Evolutionary conservation across 2,329 filamentous ascomycete species (phyloP), one percentile per base, ranked within the genome.

Genomic region (Cladosporium sp.): DNA sequence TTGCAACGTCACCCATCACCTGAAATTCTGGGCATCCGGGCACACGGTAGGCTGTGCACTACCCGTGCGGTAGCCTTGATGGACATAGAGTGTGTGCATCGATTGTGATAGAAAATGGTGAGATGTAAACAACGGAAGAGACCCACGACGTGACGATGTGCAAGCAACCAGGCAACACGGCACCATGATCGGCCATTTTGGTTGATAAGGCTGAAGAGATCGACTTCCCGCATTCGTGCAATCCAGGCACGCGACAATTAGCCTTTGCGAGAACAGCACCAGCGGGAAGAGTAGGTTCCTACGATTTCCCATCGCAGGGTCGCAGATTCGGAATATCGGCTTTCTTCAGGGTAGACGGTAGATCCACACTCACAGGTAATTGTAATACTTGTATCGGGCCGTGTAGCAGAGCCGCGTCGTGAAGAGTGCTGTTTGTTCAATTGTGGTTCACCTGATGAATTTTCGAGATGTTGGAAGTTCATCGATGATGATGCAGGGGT

Each of bases 1-100:
- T 46, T 46, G 50, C 50, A 46, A 63, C 61, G 61, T 63, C 61
- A 63, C 61, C 23, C 21, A 26, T 40, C 35, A n/a, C 52, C 14
- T 55, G 28, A 31, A 33, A n/a, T 55, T 40, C 56, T 59, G 56
- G 37, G 56, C 56, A 44, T 23, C 40, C 21, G 55, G 28, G 28
- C 52, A 55, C 52, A n/a, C 52, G 5, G 18, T 21, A 57, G 55
- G 16, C 55, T 57, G 31, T 57, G 55, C 55, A 33, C 55, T 46
- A 33, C 55, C 52, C 52, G 52, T 55, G 52, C 52, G 31, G 52
- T 18, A 8, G 14, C 26, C 28, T 28, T 55, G 23, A 11, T 56
- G 52, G 4, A 23, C 26, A n/a, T 35, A 37, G 8, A 31, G 26
- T 33, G 31, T 57, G 31, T 16, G 8, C 53, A 28, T 33, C 18